Percentiles rank a stretch among this genome's conserved stretches.
phyloP scores from a whole-genome alignment of 768 basidiomycete genomes.

The Pleurotus sapidus region DNA sequence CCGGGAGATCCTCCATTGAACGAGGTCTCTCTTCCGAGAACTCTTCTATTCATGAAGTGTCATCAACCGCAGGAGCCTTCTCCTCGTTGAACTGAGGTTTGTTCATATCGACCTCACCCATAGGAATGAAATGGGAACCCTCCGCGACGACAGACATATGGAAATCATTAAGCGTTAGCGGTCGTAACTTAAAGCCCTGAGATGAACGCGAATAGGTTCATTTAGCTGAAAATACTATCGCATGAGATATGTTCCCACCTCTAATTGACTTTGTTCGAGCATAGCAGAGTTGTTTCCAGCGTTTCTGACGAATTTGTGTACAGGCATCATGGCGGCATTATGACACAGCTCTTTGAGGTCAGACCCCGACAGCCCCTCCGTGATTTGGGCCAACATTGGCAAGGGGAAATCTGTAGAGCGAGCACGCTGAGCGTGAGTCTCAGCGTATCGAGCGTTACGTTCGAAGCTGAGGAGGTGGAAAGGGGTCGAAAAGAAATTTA shows the following conservation, averaged over 20 bases:
- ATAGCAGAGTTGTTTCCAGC: conserved; percentile 38
- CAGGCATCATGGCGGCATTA: conserved; percentile 91
- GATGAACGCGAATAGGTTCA: neutral
- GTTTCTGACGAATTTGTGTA: conserved; percentile 75
- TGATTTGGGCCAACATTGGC: conserved; percentile 56
- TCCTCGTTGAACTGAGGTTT: neutral
- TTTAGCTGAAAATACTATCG: neutral
- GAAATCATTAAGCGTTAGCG: conserved; percentile 72
- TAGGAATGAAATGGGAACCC: conserved; percentile 6
- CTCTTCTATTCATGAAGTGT: conserved; percentile 5
- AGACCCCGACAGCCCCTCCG: conserved; percentile 82
- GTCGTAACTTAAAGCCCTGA: conserved; percentile 78
- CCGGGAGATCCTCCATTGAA: neutral
- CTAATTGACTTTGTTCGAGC: conserved; percentile 47
- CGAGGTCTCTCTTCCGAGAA: neutral
- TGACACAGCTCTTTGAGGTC: conserved; percentile 91
- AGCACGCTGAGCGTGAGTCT: too few relatives aligned
- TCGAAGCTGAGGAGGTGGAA: neutral
- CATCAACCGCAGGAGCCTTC: neutral
- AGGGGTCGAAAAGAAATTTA: neutral
- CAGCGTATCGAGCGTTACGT: too few relatives aligned
- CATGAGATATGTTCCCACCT: conserved; percentile 25
- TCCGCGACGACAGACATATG: conserved; percentile 4
- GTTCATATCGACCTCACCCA: conserved; percentile 3
- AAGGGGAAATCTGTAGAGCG: conserved; percentile 53